Percentiles rank a stretch among this genome's conserved stretches.
phyloP scores from a whole-genome alignment of 148 eudicot species.

The Cornus florida region DNA sequence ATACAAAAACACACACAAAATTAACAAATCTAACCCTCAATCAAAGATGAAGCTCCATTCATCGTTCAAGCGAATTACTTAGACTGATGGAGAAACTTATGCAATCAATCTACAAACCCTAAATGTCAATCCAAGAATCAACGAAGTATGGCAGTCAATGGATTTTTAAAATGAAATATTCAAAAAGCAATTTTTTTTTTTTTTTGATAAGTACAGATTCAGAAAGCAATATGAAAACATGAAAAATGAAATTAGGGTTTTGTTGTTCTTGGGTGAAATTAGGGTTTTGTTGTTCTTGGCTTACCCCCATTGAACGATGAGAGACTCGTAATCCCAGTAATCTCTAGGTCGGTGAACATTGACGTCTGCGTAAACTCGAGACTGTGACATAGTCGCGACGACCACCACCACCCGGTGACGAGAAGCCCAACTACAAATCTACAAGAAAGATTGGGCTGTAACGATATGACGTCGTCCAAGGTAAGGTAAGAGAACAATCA shows the following conservation, averaged over 20 bases:
- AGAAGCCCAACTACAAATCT: not conserved
- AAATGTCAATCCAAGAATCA: not conserved
- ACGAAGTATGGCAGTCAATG: too few relatives aligned
- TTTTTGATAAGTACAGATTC: too few relatives aligned
- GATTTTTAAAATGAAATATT: too few relatives aligned
- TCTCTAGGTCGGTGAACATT: conserved; percentile 38
- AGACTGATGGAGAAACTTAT: not conserved
- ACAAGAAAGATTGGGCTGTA: conserved; percentile 5
- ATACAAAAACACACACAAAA: too few relatives aligned
- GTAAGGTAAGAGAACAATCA: not conserved
- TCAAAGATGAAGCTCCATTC: too few relatives aligned
- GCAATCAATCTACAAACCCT: not conserved
- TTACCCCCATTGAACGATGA: conserved; percentile 49
- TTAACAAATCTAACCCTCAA: not conserved
- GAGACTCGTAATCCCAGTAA: conserved; percentile 42
- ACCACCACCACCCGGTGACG: not conserved
- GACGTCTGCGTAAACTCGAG: conserved; percentile 41
- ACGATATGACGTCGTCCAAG: conserved; percentile 2
- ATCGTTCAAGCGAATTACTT: too few relatives aligned
- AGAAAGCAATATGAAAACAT: too few relatives aligned
- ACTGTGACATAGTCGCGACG: conserved; percentile 26
- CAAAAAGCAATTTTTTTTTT: too few relatives aligned
- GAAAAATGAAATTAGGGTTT: conserved; percentile 9
- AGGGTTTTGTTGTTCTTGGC: not conserved
- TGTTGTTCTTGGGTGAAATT: not conserved